Evolutionary conservation across 2,329 filamentous ascomycete genomes (phyloP), one percentile per base, ranked within the genome.

Genomic region (Aspergillaceae sp.): DNA sequence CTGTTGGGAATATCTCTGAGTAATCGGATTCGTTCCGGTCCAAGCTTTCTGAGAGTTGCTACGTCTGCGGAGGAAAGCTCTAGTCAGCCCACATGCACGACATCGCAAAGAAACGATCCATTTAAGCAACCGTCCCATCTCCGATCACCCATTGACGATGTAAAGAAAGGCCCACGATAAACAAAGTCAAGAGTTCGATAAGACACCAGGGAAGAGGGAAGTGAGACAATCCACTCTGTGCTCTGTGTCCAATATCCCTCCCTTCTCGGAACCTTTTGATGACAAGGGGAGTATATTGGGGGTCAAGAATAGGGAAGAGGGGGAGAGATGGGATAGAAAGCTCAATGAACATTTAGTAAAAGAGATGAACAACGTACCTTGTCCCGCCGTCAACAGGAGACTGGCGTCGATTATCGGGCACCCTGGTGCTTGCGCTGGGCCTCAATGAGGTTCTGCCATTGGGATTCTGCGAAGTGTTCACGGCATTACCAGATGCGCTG

Each of bases 11-110:
- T 70, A 62, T 54, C 77, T 75, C 55, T 81, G 77, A 19, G 77
- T 79, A 60, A 80, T 75, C 40, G 79, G 77, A 61, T 83, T 83
- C 47, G 75, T 73, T 56, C 77, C 77, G 42, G 74, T 73, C 80
- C 80, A 83, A 58, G 78, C 78, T 64, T 78, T 80, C 54, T 75
- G 76, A 41, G 73, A 71, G 62, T 64, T 76, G 67, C 70, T 75
- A 71, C 66, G 76, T 73, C 68, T 67, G 54, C 52, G 26, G 11
- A 41, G 45, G 40, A 41, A 51, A 40, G 45, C 51, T 44, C 50
- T 44, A 40, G 8, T 52, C 54, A 49, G 56, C 58, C 44, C 62
- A 59, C 48, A 51, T 26, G 36, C 36, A 38, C 19, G 26, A 19
- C 11, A 32, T 32, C 5, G 8, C 8, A 9, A 32, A 32, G 30